Evolutionary conservation across 2,329 filamentous ascomycete genomes (phyloP), one percentile per base, ranked within the genome.

Genomic region (Tolypocladium ovalisporum): DNA sequence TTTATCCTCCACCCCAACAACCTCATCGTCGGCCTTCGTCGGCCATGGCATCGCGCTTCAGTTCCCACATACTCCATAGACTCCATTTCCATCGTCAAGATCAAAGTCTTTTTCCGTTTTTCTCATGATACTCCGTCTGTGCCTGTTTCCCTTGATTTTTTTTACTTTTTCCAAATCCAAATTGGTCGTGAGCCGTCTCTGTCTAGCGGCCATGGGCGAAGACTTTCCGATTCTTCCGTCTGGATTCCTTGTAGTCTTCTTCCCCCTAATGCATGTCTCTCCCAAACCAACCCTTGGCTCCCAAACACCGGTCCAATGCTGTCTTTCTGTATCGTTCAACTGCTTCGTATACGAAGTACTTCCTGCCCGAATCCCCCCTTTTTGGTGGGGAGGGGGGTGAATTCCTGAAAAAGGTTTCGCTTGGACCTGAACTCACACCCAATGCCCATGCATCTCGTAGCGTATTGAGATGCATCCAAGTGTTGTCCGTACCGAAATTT

Each of bases 401-500:
- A 6, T n/a, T 19, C 37, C 37, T 19, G 15, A 7, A 17, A 17
- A 17, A n/a, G 12, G 19, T 10, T n/a, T n/a, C 9, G 10, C 22
- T 15, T 22, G 40, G 24, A n/a, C 39, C 19, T 3, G 39, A 22
- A 10, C 39, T 9, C n/a, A 42, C 22, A 4, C 39, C 39, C n/a
- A n/a, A 51, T 51, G 29, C 49, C n/a, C 22, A 56, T 56, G 54
- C 54, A 49, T 29, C n/a, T n/a, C n/a, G n/a, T n/a, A 29, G 54
- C 54, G 54, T 44, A 42, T 56, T 52, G 42, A 55, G 51, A 56
- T 56, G 44, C 54, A 56, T 55, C 32, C 29, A 39, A 22, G 52
- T 35, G 34, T 24, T 32, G 17, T 53, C 52, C 29, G 35, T 34
- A 7, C 35, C 36, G 35, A 53, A 29, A 6, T 39, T 37, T 9